Base-by-base conservation (phyloP, 179 eudicot species). In the Camellia oleifera region DNA sequence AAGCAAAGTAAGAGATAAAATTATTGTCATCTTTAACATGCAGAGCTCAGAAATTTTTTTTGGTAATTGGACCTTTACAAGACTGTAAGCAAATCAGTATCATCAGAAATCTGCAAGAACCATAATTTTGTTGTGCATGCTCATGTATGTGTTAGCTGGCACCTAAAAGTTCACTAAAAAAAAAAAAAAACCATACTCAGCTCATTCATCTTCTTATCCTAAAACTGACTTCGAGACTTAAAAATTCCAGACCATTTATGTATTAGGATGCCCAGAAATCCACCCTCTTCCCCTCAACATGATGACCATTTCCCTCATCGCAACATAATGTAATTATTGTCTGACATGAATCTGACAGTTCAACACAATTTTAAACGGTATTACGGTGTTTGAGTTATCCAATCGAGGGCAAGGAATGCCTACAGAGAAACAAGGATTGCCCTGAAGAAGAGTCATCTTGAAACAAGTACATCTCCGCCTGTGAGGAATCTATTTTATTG, bases 191-290 rank as follows among this genome's bases (percentile, higher is more conserved):
- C 64, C 60, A 10, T 40, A 42, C 3, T 42, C 54, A 42, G 54
- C 32, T 8, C 14, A 75, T 15, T 60, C 23, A 18, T 9, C 46
- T 70, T 48, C 57, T 15, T 48, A 20, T 48, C 57, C 57, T 18
- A 70, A 48, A 48, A 18, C 40, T 9, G 17, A 60, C 77, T 44
- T 42, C n/a, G 18, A 75, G 44, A 60, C 77, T 75, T 58, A 53
- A 60, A 8, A 17, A 75, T 8, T 18, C 48, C 2, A 67, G 1
- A 67, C 32, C 32, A 20, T 8, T 9, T 10, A 42, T 5, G 7
- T 17, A 32, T 57, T 56, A 13, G 50, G 50, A 74, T 74, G 26
- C 23, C 54, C 53, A 44, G 65, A 56, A 0, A 7, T 8, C 13
- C 50, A 40, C 50, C 65, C 20, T 7, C 74, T 6, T 46, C 32